Base-by-base conservation (phyloP, 805 yeast genomes). In the Hanseniaspora lindneri region DNA sequence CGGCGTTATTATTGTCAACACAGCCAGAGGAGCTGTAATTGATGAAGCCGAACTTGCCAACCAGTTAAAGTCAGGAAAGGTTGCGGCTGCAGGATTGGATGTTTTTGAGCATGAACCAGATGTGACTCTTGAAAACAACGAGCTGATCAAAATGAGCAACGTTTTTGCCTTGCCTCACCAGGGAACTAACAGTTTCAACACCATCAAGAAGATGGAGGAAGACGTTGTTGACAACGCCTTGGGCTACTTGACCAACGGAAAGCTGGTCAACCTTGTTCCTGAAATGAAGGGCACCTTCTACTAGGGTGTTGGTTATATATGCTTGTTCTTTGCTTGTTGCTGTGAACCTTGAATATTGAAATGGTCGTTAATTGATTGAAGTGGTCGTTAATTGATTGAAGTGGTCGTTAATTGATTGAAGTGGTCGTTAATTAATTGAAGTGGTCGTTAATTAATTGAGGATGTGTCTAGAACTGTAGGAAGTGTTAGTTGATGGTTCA, bases 1-100 rank as follows among this genome's bases (percentile, higher is more conserved):
- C 51, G 92, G 87, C 35, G 87, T 79, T 29, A 76, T 83, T 14
- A 56, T 71, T 23, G 79, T 85, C 35, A 87, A 87, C 66, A 85
- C 94, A 11, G 92, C 95, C 5, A 75, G 96, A 58, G 96, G 96
- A 17, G 81, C 89, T 2, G 77, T 87, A 36, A 74, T 81, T 54
- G 81, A 83, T 60, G 88, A 83, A 61, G 47, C 60, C 2, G 79
- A 79, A 4, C 60, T 83, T 49, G 68, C 75, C 7, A 67, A 68
- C 19, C 75, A 74, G 6, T 66, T 83, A 54, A 74, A 77, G 56
- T 60, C 67, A 2, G 88, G 88, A 16, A 77, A 80, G 55, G 70
- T 83, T 27, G 75, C 77, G 33, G 65, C 81, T 4, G 80, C 76
- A 52, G 94, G 87, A 14, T 59, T 82, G 13, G 94, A 83, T 57